Percentiles rank a stretch among this genome's conserved stretches.
Conservation (phyloP, 2,329 filamentous ascomycete genomes). For the Periconia sp. region DNA sequence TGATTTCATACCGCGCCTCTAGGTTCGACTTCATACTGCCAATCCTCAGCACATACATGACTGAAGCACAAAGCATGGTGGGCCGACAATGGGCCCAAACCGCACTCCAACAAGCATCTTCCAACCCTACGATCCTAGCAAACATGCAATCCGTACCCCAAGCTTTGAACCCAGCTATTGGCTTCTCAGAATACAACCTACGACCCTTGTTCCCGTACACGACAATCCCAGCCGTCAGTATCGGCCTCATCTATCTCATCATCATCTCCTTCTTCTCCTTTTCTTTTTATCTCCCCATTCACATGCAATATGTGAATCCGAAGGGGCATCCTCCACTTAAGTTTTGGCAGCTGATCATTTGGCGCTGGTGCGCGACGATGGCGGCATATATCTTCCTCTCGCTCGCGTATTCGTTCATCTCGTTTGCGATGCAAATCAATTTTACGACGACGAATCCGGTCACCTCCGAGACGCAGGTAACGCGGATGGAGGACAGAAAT, state of each 20-base stretch:
- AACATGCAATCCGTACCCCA: slow-evolving; percentile 55
- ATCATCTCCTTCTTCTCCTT: slow-evolving; percentile 69
- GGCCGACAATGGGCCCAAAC: slow-evolving; percentile 49
- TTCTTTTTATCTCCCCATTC: slow-evolving; percentile 65
- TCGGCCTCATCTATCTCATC: slow-evolving; percentile 68
- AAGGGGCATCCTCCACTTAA: slow-evolving; percentile 60
- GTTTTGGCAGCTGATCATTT: slow-evolving; percentile 60
- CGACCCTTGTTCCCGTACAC: slow-evolving; percentile 60
- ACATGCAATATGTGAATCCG: slow-evolving; percentile 59
- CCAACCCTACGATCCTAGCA: slow-evolving; percentile 39
- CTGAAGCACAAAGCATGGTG: slow-evolving; percentile 51
- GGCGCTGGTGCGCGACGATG: slow-evolving; percentile 60
- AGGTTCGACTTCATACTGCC: slow-evolving; percentile 54
- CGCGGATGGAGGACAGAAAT: slow-evolving; percentile 41
- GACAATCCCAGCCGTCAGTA: slow-evolving; percentile 60
- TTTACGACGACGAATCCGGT: slow-evolving; percentile 50
- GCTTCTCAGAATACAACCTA: slow-evolving; percentile 59
- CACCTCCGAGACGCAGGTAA: slow-evolving; percentile 48
- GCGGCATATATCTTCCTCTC: slow-evolving; percentile 63
- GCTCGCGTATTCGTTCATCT: slow-evolving; percentile 65
- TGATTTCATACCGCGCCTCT: not conserved
- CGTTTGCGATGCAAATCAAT: slow-evolving; percentile 64
- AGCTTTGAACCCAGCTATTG: slow-evolving; percentile 58
- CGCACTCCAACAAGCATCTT: slow-evolving; percentile 46
- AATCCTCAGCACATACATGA: slow-evolving; percentile 51